phyloP scores from a whole-genome alignment of 257 asterid genomes.

The Solanum chaucha region DNA sequence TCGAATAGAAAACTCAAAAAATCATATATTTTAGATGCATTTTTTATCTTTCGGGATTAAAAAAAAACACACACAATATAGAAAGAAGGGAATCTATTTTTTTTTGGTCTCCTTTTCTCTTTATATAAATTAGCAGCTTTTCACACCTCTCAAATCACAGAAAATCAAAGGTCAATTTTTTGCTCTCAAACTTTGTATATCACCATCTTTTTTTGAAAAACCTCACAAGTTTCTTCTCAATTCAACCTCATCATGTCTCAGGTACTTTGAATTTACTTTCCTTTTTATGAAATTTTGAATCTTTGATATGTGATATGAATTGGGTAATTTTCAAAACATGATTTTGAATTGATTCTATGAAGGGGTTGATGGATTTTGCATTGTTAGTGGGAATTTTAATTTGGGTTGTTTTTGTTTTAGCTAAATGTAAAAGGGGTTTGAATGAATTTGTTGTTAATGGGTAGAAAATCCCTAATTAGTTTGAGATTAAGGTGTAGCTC shows the following conservation, averaged over 20 bases:
- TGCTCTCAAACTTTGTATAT: background rate
- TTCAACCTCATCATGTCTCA: background rate
- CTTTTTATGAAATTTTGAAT: background rate
- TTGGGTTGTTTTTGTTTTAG: background rate
- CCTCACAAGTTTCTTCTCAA: background rate
- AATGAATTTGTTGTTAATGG: background rate
- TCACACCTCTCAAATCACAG: background rate
- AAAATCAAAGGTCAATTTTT: background rate
- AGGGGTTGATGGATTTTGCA: background rate
- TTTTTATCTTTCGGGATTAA: rapidly evolving
- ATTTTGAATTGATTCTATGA: background rate
- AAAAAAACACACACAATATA: too few species aligned
- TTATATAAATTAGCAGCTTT: background rate
- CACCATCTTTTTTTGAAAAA: background rate
- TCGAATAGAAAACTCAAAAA: rapidly evolving
- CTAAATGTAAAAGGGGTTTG: background rate
- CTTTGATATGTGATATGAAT: background rate
- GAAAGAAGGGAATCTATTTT: background rate
- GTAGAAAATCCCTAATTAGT: background rate
- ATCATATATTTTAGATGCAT: background rate
- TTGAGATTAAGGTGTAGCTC: background rate
- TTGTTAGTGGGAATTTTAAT: background rate
- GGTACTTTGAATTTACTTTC: background rate
- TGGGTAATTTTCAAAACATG: background rate
- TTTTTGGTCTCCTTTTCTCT: background rate